Evolutionary conservation across 257 asterid species (phyloP).

Genomic region (Dorcoceras hygrometricum): DNA sequence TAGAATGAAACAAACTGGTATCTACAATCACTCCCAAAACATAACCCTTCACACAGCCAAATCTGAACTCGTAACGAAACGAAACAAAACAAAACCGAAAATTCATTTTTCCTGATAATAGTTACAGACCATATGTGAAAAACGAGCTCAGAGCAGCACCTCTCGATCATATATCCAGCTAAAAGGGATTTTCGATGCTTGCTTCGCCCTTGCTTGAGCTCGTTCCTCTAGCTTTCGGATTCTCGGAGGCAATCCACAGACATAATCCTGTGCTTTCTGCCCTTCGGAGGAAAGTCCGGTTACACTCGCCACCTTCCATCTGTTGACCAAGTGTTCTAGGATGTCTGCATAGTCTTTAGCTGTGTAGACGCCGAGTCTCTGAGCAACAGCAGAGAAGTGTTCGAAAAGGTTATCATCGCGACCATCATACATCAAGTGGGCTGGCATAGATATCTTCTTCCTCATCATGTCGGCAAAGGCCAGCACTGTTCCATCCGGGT

Average conservation of each 20-base stretch:
- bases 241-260: slow-evolving; percentile 21
- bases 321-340: slow-evolving; percentile 15
- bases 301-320: slow-evolving; percentile 21
- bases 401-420: slow-evolving; percentile 19
- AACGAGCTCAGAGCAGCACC: slow-evolving; percentile 1
- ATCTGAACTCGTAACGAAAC: neutral
- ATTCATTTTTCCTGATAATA: neutral
- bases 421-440: slow-evolving; percentile 25
- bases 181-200: neutral
- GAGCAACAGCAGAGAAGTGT: slow-evolving; percentile 22
- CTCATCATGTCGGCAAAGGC: slow-evolving; percentile 24
- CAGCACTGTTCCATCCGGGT: slow-evolving; percentile 10
- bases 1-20: neutral
- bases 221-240: slow-evolving; percentile 20
- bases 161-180: slow-evolving; percentile 24
- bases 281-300: slow-evolving; percentile 17
- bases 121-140: neutral
- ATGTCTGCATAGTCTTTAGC: slow-evolving; percentile 23
- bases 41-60: neutral
- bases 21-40: neutral
- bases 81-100: neutral
- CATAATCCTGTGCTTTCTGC: slow-evolving; percentile 18
- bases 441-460: slow-evolving; percentile 17
- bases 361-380: slow-evolving; percentile 21
- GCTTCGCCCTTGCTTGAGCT: slow-evolving; percentile 23